A percentile compares a stretch with the other conserved stretches of the same genome.
phyloP scores from a whole-genome alignment of 2,329 filamentous ascomycete genomes.

The Trichoderma cornu-damae region DNA sequence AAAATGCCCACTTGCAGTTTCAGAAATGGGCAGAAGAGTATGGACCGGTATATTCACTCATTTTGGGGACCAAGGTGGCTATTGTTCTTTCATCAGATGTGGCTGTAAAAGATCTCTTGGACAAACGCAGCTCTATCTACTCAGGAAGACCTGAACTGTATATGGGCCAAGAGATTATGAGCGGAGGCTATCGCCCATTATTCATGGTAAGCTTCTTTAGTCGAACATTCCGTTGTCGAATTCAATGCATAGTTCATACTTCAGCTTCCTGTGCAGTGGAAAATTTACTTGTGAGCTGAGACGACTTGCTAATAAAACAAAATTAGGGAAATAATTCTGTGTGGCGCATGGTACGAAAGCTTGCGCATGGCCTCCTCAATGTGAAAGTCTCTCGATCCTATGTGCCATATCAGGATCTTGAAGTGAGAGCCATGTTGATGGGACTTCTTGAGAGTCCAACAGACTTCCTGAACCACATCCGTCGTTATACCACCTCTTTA shows the following conservation, averaged over 20 bases:
- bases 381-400: slow-evolving; percentile 5
- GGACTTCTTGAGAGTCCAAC: not conserved
- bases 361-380: slow-evolving; percentile 5
- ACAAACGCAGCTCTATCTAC: slow-evolving; percentile 41
- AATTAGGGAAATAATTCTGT: not conserved
- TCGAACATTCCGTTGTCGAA: not conserved
- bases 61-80: slow-evolving; percentile 44
- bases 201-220: not conserved
- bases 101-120: slow-evolving; percentile 48
- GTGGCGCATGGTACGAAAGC: slow-evolving; percentile 5
- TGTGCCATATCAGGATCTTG: slow-evolving; percentile 12
- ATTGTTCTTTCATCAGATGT: slow-evolving; percentile 43
- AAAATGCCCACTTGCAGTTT: slow-evolving; percentile 3
- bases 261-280: not conserved
- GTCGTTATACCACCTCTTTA: slow-evolving; percentile 7
- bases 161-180: slow-evolving; percentile 10
- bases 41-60: slow-evolving; percentile 46
- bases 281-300: not conserved
- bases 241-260: too few relatives aligned
- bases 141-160: not conserved
- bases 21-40: slow-evolving; percentile 50
- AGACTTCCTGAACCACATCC: not conserved
- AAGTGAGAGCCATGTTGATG: slow-evolving; percentile 9
- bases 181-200: not conserved
- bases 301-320: not conserved